Base-by-base conservation (phyloP, 345 rosid species). In the Salix koriyanagi region DNA sequence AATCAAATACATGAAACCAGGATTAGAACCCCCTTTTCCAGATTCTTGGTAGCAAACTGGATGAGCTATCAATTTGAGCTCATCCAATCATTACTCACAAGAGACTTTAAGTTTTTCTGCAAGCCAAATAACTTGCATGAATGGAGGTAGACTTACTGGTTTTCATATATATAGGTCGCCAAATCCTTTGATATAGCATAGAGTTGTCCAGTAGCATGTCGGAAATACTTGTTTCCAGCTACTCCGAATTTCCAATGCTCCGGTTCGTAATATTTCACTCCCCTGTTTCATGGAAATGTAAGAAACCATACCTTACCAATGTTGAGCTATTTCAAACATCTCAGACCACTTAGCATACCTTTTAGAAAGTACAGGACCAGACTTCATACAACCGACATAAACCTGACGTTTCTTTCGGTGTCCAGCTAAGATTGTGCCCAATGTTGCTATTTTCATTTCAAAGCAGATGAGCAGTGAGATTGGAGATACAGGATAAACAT, bases 361-460 rank as follows among this genome's bases (percentile, higher is more conserved):
- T 81, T 79, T 85, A 73, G 90, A 86, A 78, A 92, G 88, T 69
- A 92, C 97, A 30, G 96, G 99, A 73, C 99, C 99, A 26, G 97
- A 95, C 86, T 91, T 95, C 98, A 95, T 95, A 88, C 99, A 95
- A 68, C 99, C 99, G 28, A 89, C 71, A 71, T 95, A 95, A 69
- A 87, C 91, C 62, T 85, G 89, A 66, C 90, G 85, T 77, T 85
- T 89, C 75, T 61, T 79, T 7, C 84, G 88, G 73, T 93, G 89
- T 42, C 72, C 77, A 5, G 87, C 85, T 75, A 95, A 79, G 48
- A 80, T 85, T n/a, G 36, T 80, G 60, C 84, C 91, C n/a, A 91
- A 92, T 2, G 92, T 87, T 37, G 90, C 99, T 95, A 85, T 6
- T 4, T 46, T 1, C 39, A 75, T 58, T 77, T 76, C 21, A 28